Base-by-base conservation (phyloP, 106 monocot species). In the Posidonia australis region DNA sequence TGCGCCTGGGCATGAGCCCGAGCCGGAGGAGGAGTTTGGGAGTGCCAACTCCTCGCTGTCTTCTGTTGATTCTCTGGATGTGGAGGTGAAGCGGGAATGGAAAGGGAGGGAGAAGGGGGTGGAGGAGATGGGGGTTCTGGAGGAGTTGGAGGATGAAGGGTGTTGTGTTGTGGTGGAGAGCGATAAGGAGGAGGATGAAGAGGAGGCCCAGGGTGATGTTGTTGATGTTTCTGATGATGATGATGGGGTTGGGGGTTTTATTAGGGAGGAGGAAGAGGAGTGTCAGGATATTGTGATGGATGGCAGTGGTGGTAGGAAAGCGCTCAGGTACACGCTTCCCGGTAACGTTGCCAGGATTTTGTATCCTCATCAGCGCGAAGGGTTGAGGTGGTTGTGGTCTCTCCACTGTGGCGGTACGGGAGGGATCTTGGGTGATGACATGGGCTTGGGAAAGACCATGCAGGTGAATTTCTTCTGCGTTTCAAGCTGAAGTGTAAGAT, bases 391-490 rank as follows among this genome's bases (percentile, higher is more conserved):
- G 98, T 64, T 98, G 42, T 98, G 98, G 98, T 69, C 79, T 11
- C 78, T 98, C 22, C 90, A 98, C 59, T 98, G 91, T 55, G 60
- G 65, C 18, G 72, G 63, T 5, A 83, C 85, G 0, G 98, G 98
- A 62, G 98, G 98, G 22, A 91, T 98, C 71, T 69, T 98, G 22
- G 98, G 98, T 6, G 98, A 98, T 79, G 98, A 98, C 62, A 98
- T 98, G 98, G 98, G 98, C 0, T 71, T 98, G 28, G 98, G 98
- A 21, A 98, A 98, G 72, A 98, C 98, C n/a, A 98, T 98, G 87
- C 98, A 91, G 90, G 96, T 90, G 44, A 4, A 2, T 36, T 7
- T 36, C 36, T 36, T n/a, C n/a, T n/a, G n/a, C n/a, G n/a, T n/a
- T n/a, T n/a, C n/a, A n/a, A n/a, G n/a, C n/a, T n/a, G n/a, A n/a